These are phyloP conservation scores for Fusarium brevicatenulatum DNA, from an alignment of 2,329 filamentous ascomycete genomes.

Conservation along the genomic window DNA sequence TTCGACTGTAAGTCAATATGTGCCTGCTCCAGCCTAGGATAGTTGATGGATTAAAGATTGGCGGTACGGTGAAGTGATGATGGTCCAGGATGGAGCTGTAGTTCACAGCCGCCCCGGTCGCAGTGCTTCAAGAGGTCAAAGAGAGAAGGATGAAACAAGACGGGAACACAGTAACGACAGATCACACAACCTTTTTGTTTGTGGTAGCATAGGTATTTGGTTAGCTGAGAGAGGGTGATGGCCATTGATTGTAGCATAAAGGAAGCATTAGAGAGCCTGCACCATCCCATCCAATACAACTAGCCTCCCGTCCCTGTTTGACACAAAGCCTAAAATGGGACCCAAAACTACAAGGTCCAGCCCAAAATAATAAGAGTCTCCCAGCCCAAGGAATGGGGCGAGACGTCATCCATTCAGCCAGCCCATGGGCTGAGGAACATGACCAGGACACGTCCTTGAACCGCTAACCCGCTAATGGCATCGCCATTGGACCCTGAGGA, in stretches of 20 bases:
- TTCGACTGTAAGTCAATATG: constrained; percentile 13
- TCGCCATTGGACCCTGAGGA: constrained; percentile 25
- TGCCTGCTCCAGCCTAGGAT: constrained; percentile 6
- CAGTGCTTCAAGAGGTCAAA: constrained; percentile 16
- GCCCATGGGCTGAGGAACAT: constrained; percentile 24
- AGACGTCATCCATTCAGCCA: constrained; percentile 31
- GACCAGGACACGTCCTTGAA: constrained; percentile 14
- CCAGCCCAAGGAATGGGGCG: constrained; percentile 26
- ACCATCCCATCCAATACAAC: neutral
- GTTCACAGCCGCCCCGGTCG: constrained; percentile 22
- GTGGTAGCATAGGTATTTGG: neutral
- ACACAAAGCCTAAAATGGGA: constrained; percentile 22
- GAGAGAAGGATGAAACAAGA: constrained; percentile 29
- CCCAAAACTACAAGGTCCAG: neutral
- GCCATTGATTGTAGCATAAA: neutral
- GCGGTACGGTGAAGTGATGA: constrained; percentile 39
- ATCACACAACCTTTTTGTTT: neutral
- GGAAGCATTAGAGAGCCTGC: neutral
- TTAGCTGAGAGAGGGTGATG: constrained; percentile 7
- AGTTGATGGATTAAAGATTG: constrained; percentile 30
- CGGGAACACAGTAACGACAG: constrained; percentile 6
- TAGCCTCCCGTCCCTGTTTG: neutral
- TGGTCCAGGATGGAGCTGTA: constrained; percentile 8
- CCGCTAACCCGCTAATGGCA: constrained; percentile 16
- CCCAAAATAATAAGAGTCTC: constrained; percentile 12